A percentile compares a stretch with the other conserved stretches of the same genome.
phyloP scores from a whole-genome alignment of 192 early-diverging fungal genomes.

The Geranomyces variabilis region DNA sequence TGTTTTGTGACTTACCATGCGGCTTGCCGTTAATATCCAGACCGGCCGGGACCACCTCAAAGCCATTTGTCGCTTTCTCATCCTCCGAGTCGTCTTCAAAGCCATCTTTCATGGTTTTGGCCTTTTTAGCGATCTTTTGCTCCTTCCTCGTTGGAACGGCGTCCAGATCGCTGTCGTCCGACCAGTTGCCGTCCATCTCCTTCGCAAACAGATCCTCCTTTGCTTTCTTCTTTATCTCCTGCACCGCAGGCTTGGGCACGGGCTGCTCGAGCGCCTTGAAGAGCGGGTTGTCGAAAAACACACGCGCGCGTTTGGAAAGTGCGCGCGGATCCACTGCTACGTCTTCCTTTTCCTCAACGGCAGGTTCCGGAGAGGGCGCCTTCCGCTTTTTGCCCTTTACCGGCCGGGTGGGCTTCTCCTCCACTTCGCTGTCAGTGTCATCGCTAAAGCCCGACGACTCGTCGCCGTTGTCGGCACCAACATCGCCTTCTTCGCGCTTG shows the following conservation, averaged over 20 bases:
- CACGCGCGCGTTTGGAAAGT: slow-evolving; percentile 81
- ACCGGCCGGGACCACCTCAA: slow-evolving; percentile 48
- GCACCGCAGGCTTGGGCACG: neutral
- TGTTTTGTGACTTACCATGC: slow-evolving; percentile 33
- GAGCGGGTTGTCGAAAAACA: slow-evolving; percentile 95
- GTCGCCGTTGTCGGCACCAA: slow-evolving; percentile 40
- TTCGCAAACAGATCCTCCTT: slow-evolving; percentile 36
- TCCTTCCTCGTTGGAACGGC: slow-evolving; percentile 15
- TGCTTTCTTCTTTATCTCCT: slow-evolving; percentile 6
- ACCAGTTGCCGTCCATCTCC: slow-evolving; percentile 40
- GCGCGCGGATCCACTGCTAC: slow-evolving; percentile 43
- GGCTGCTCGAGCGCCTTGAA: slow-evolving; percentile 66
- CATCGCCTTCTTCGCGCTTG: slow-evolving; percentile 39
- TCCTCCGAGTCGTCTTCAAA: slow-evolving; percentile 41
- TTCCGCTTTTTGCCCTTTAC: slow-evolving; percentile 34
- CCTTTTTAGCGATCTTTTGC: slow-evolving; percentile 19
- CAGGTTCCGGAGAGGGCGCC: slow-evolving; percentile 19
- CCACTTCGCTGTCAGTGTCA: slow-evolving; percentile 34
- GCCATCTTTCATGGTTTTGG: neutral
- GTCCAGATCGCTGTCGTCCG: slow-evolving; percentile 43
- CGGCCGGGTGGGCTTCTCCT: slow-evolving; percentile 32
- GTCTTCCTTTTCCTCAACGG: slow-evolving; percentile 43
- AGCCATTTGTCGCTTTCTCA: slow-evolving; percentile 62
- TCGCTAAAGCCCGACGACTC: slow-evolving; percentile 31
- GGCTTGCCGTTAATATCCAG: slow-evolving; percentile 17